Base-by-base conservation (phyloP, 176 grass and related monocot genomes). In the Olyra latifolia region DNA sequence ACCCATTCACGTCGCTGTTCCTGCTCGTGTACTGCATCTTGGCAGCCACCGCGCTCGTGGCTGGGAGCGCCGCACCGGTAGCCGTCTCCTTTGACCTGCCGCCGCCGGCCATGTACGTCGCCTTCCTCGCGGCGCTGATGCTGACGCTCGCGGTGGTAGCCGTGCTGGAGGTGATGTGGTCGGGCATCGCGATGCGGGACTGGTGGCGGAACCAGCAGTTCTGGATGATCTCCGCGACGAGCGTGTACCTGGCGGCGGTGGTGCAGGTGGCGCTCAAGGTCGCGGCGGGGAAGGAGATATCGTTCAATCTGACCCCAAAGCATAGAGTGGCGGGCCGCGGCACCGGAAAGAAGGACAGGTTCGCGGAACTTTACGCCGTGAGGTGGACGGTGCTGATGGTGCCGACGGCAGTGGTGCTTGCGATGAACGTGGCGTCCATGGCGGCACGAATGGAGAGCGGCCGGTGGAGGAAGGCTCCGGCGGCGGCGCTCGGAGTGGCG, bases 131-230 rank as follows among this genome's bases (percentile, higher is more conserved):
- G n/a, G 82, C 64, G 10, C 42, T 84, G 74, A 78, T 70, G 63
- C 41, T 70, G 74, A 84, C 82, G 15, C 82, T 84, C 1, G 82
- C 74, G 10, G 4, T n/a, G 54, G 64, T 70, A 12, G 82, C 64
- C 42, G 74, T 70, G 12, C 73, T 84, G 14, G 82, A 84, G 64
- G 64, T 27, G 54, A 20, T 64, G 53, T 84, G 82, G 82, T 84
- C 82, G 6, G 74, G 74, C 3, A 70, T 84, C 30, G 7, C 74
- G 16, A 3, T 78, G 42, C 14, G 10, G 6, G 82, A 85, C 0
- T 85, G 82, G 82, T 85, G 82, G 53, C 65, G 82, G 15, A 85
- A 85, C 74, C 15, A 85, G 65, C 82, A 78, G 54, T 84, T 84
- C 74, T 78, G 82, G 74, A 84, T 84, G 82, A 65, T 84, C 9